Evolutionary conservation across 2,329 filamentous ascomycete genomes (phyloP), one percentile per base, ranked within the genome.

Genomic region (Anisogramma anomala): DNA sequence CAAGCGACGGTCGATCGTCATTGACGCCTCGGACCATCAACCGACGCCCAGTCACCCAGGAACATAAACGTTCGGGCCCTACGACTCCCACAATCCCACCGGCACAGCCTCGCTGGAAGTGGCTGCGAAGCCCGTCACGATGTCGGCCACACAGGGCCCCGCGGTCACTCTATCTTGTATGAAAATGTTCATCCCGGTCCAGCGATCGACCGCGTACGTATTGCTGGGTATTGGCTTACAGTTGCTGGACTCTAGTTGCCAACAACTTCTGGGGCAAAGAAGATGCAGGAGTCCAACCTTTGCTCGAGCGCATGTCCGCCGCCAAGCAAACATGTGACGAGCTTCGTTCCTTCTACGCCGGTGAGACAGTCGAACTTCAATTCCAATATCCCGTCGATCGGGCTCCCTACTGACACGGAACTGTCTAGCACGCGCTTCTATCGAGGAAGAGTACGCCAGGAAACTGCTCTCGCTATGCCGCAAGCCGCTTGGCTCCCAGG

Each of bases 211-310:
- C 19, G 18, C 4, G 18, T 37, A 30, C 36, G 36, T n/a, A 14
- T 25, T 11, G n/a, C 14, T 14, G n/a, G 14, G 23, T 33, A 43
- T 41, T 47, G 33, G 44, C 27, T 26, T 43, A 31, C 17, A 15
- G 7, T n/a, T 19, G 14, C 30, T 18, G 33, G n/a, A 36, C 32
- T 39, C 7, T 50, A 88, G 88, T 98, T 67, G 89, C 91, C 55
- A 98, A 98, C 68, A 98, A 98, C 61, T 98, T 98, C 64, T 98
- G 91, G 91, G 91, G 91, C 49, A 96, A 94, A 70, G 89, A 96
- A 61, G 91, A 98, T 70, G 91, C 89, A 38, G 93, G 91, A 58
- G 88, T 98, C 56, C 72, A 73, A 33, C 93, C 91, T 44, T 76
- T 98, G 56, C 73, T 98, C 22, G 85, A 89, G 60, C 89, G 91